phyloP scores from a whole-genome alignment of 495 filamentous ascomycete species.

The Podospora conica region DNA sequence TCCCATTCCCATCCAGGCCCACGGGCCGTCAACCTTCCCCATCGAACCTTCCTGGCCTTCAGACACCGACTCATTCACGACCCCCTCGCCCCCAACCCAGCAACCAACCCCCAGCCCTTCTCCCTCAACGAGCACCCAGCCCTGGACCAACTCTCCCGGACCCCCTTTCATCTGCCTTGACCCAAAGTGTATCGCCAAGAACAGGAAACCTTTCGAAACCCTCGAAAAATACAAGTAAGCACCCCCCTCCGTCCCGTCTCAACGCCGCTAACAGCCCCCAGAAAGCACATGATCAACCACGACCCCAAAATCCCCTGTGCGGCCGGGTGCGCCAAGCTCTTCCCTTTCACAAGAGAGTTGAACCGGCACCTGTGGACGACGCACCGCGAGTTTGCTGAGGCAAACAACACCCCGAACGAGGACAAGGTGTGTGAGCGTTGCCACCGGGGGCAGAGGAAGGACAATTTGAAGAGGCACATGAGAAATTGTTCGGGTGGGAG shows the following conservation, averaged over 20 bases:
- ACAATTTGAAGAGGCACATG: neutral
- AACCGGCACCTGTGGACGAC: neutral
- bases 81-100: neutral
- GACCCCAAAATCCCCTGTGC: neutral
- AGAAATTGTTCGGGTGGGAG: neutral
- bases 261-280: no score
- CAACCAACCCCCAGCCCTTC: neutral
- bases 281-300: neutral
- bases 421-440: neutral
- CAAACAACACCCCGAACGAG: neutral
- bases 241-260: no score
- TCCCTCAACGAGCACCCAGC: neutral
- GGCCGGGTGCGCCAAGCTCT: neutral
- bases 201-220: neutral
- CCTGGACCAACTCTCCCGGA: no score
- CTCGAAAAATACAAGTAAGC: neutral
- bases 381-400: neutral
- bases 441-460: neutral
- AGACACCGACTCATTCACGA: neutral
- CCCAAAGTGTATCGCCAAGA: neutral
- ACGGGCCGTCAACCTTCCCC: neutral
- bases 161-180: neutral
- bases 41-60: neutral
- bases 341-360: neutral
- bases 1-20: no score